A percentile compares a stretch with the other conserved stretches of the same genome.
phyloP scores from a whole-genome alignment of 257 asterid species.

The Solanum pinnatisectum region DNA sequence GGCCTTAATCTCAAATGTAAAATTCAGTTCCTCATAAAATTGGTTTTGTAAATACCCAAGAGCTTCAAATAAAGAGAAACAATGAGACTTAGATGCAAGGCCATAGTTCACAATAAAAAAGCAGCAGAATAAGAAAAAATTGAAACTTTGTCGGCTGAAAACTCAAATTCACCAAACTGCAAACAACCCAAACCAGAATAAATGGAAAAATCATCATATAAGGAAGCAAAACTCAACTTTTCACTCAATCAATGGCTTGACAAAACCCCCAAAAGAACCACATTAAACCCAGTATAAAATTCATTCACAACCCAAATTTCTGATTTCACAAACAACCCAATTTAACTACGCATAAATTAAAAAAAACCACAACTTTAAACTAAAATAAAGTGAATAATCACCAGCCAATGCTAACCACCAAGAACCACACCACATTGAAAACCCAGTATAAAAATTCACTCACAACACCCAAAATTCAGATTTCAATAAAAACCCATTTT shows the following conservation, averaged over 20 bases:
- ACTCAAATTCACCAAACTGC: not conserved
- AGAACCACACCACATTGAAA: constrained; percentile 10
- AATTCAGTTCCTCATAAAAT: not conserved
- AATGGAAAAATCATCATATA: not conserved
- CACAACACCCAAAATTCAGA: not conserved
- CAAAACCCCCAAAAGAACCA: not conserved
- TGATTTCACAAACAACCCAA: not conserved
- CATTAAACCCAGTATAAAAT: not conserved
- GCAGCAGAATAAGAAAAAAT: not conserved
- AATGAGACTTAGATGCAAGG: not conserved
- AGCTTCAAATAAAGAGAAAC: not conserved
- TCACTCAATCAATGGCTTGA: not conserved
- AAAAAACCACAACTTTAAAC: not conserved
- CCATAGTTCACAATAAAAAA: not conserved
- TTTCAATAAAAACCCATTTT: not conserved
- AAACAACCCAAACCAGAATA: not conserved
- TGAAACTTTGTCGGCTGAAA: not conserved
- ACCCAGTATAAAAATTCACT: not conserved
- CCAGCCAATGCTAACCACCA: constrained; percentile 99
- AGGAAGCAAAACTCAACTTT: not conserved
- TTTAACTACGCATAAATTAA: not conserved
- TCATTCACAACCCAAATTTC: not conserved
- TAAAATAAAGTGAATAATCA: not conserved
- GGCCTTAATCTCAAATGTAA: not conserved
- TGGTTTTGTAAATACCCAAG: not conserved